These are phyloP conservation scores for Lachancea sp. DNA, from an alignment of 805 yeast species.

Conservation along the genomic window DNA sequence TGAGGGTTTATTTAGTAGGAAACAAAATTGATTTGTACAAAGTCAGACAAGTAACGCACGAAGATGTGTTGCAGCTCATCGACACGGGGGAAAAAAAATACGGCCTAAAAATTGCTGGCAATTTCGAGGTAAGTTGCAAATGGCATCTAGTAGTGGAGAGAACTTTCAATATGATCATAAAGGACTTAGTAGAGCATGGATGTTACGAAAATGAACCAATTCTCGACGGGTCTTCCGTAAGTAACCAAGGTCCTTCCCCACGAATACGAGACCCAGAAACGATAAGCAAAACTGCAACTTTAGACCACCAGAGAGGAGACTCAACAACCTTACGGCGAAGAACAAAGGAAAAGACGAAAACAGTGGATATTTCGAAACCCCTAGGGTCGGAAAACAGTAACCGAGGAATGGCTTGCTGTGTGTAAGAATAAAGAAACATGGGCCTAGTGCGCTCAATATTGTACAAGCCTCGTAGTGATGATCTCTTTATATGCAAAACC, in stretches of 20 bases:
- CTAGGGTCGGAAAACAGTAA: not conserved
- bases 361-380: slow-evolving; percentile 8
- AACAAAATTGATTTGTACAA: slow-evolving; percentile 37
- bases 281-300: not conserved
- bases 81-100: slow-evolving; percentile 28
- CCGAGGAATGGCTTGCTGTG: slow-evolving; percentile 3
- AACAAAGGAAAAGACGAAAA: not conserved
- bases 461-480: too few species aligned
- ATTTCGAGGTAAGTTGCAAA: slow-evolving; percentile 44
- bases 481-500: too few species aligned
- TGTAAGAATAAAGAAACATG: slow-evolving; percentile 1
- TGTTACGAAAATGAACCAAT: slow-evolving; percentile 28
- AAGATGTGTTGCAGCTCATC: slow-evolving; percentile 34
- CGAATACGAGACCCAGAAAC: not conserved
- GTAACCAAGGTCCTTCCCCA: not conserved
- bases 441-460: too few species aligned
- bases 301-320: slow-evolving; percentile 4
- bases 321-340: slow-evolving; percentile 5
- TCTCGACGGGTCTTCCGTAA: not conserved
- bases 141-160: slow-evolving; percentile 36
- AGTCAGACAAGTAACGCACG: slow-evolving; percentile 35
- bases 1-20: slow-evolving; percentile 41
- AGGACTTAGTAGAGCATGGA: slow-evolving; percentile 37
- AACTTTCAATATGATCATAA: slow-evolving; percentile 35
- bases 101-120: slow-evolving; percentile 35